Evolutionary conservation across 2,329 filamentous ascomycete genomes (phyloP).

Genomic region (Cladosporium sp.): DNA sequence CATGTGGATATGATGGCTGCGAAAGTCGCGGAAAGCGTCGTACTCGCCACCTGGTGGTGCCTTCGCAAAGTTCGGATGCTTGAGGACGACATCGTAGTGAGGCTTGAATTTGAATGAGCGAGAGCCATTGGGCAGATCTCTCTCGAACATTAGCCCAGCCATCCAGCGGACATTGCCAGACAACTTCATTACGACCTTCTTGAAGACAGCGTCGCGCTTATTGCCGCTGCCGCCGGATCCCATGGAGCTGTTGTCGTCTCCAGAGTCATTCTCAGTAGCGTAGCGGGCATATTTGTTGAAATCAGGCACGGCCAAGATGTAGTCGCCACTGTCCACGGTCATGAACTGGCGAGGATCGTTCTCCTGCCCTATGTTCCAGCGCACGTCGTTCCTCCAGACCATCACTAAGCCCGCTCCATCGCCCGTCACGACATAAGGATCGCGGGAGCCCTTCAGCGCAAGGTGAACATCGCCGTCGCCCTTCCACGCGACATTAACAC

Average conservation of each 20-base stretch:
- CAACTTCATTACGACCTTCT: conserved; percentile 98
- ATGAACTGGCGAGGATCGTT: conserved; percentile 90
- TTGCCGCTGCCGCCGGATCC: conserved; percentile 56
- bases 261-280: conserved; percentile 39
- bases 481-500: conserved; percentile 83
- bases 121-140: conserved; percentile 63
- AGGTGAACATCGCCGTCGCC: conserved; percentile 94
- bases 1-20: conserved; percentile 93
- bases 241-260: conserved; percentile 50
- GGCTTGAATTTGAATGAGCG: conserved; percentile 84
- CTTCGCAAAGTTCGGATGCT: conserved; percentile 69
- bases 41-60: conserved; percentile 53
- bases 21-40: conserved; percentile 93
- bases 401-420: conserved; percentile 93
- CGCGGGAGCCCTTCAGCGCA: conserved; percentile 77
- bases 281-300: conserved; percentile 81
- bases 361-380: conserved; percentile 75
- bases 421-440: conserved; percentile 89
- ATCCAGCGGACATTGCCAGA: conserved; percentile 94
- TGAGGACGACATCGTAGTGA: conserved; percentile 85
- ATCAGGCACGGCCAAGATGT: conserved; percentile 88
- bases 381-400: conserved; percentile 95
- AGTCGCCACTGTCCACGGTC: conserved; percentile 92
- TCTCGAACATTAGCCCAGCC: conserved; percentile 86
- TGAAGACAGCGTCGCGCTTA: conserved; percentile 77